Conservation (phyloP, 306 rosid species). For the Rosa lucieae region DNA sequence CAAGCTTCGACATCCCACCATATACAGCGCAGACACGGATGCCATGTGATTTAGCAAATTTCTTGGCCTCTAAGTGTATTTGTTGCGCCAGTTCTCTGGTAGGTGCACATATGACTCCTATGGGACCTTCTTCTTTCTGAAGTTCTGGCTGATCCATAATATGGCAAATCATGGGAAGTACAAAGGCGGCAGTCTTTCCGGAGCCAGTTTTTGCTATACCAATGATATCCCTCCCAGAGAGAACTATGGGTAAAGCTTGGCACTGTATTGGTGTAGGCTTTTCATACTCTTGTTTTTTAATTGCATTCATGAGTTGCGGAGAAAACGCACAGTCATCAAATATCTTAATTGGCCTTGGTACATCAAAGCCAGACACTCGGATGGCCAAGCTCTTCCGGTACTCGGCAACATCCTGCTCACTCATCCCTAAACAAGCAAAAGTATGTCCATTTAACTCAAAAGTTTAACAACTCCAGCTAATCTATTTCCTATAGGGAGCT, state of each 20-base stretch:
- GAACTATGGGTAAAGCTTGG: conserved; percentile 84
- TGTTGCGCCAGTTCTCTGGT: conserved; percentile 97
- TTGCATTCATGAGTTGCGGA: conserved; percentile 78
- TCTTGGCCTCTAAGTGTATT: conserved; percentile 81
- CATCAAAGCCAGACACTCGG: conserved; percentile 86
- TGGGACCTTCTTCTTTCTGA: conserved; percentile 97
- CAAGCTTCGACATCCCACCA: conserved; percentile 99
- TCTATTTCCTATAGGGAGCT: not conserved
- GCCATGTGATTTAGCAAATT: conserved; percentile 77
- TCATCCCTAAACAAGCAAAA: conserved; percentile 57
- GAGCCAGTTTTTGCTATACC: conserved; percentile 99
- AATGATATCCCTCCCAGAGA: conserved; percentile 87
- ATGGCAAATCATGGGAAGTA: conserved; percentile 96
- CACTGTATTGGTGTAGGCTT: conserved; percentile 93
- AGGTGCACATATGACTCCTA: conserved; percentile 97
- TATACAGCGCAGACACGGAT: conserved; percentile 85
- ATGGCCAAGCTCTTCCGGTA: conserved; percentile 87
- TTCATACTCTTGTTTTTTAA: conserved; percentile 87
- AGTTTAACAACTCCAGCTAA: not conserved
- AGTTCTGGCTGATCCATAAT: conserved; percentile 99
- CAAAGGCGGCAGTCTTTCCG: conserved; percentile 97
- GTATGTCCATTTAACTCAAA: not conserved
- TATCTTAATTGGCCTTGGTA: conserved; percentile 77
- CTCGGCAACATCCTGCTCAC: conserved; percentile 81
- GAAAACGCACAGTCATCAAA: conserved; percentile 84